Conservation (phyloP, 352 stramenopile species). For the Pythium periplocum region DNA sequence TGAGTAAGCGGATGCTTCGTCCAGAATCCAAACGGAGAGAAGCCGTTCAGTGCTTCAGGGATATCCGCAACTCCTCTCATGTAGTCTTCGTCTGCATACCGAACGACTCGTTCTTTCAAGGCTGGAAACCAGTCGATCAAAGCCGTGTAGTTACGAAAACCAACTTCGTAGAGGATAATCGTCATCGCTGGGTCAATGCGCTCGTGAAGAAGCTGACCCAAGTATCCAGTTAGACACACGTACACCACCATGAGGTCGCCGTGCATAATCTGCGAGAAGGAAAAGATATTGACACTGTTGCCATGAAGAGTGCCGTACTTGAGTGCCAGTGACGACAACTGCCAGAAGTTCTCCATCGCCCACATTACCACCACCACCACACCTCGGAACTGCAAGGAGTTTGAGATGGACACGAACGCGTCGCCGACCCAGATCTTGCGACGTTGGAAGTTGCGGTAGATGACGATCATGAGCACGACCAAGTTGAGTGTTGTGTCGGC, state of each 20-base stretch:
- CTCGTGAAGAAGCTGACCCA: slow-evolving; percentile 8
- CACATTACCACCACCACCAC: too few relatives aligned
- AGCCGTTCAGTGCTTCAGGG: too few relatives aligned
- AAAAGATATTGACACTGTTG: too few relatives aligned
- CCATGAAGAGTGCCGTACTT: too few relatives aligned
- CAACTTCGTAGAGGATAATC: slow-evolving; percentile 12
- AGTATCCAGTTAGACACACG: not conserved
- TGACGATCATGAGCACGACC: too few relatives aligned
- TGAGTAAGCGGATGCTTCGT: not conserved
- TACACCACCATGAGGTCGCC: too few relatives aligned
- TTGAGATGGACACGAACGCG: too few relatives aligned
- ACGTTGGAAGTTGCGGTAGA: slow-evolving; percentile 8
- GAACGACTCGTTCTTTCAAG: not conserved
- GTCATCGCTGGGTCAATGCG: slow-evolving; percentile 12
- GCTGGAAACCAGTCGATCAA: slow-evolving; percentile 4
- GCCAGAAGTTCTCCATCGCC: slow-evolving; percentile 7
- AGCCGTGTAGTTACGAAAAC: not conserved
- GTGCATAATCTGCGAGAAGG: too few relatives aligned
- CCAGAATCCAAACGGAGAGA: too few relatives aligned
- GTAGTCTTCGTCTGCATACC: not conserved
- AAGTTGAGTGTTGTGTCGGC: too few relatives aligned
- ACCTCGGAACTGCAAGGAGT: too few relatives aligned
- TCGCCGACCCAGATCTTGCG: too few relatives aligned
- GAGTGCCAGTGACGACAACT: not conserved
- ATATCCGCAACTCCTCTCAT: not conserved